A percentile compares a stretch with the other conserved stretches of the same genome.
phyloP scores from a whole-genome alignment of 2,329 filamentous ascomycete species.

The Tetracladium maxilliforme region DNA sequence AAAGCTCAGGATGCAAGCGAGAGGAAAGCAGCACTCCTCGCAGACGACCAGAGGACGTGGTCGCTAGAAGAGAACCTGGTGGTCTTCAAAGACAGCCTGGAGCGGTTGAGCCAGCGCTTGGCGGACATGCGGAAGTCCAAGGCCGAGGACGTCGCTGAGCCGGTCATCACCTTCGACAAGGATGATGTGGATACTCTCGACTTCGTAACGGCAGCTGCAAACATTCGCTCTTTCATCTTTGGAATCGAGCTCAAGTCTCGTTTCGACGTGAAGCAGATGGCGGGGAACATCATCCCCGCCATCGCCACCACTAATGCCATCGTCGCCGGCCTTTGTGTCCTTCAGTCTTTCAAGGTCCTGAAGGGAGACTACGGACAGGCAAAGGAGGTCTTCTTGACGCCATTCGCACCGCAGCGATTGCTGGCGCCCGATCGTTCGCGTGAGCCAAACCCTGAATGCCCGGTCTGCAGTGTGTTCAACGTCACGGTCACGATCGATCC shows the following conservation, averaged over 20 bases:
- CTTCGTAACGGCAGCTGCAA: conserved; percentile 83
- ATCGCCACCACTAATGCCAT: conserved; percentile 98
- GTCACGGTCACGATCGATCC: conserved; percentile 54
- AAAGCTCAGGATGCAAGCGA: conserved; percentile 30
- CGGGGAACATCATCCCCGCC: conserved; percentile 95
- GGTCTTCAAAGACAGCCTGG: conserved; percentile 75
- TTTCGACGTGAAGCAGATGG: conserved; percentile 98
- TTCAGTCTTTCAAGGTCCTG: conserved; percentile 86
- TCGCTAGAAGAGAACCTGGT: conserved; percentile 68
- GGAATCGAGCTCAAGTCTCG: conserved; percentile 78
- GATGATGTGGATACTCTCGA: conserved; percentile 91
- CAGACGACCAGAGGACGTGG: conserved; percentile 67
- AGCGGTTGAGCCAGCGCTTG: conserved; percentile 61
- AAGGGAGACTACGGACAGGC: conserved; percentile 54
- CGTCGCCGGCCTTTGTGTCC: conserved; percentile 79
- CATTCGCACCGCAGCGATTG: conserved; percentile 41
- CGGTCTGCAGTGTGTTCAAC: conserved; percentile 66
- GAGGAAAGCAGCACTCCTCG: conserved; percentile 35
- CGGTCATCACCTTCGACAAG: conserved; percentile 82
- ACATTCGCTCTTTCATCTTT: conserved; percentile 80
- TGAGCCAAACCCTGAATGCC: conserved; percentile 65
- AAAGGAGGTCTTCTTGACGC: conserved; percentile 76
- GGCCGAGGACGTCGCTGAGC: conserved; percentile 32
- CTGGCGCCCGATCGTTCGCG: conserved; percentile 41
- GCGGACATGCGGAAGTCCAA: conserved; percentile 40